Percentiles rank a stretch among this genome's conserved stretches.
These are phyloP conservation scores for Xerocomus spinulosus DNA, from an alignment of 768 basidiomycete genomes.

Conservation along the genomic window DNA sequence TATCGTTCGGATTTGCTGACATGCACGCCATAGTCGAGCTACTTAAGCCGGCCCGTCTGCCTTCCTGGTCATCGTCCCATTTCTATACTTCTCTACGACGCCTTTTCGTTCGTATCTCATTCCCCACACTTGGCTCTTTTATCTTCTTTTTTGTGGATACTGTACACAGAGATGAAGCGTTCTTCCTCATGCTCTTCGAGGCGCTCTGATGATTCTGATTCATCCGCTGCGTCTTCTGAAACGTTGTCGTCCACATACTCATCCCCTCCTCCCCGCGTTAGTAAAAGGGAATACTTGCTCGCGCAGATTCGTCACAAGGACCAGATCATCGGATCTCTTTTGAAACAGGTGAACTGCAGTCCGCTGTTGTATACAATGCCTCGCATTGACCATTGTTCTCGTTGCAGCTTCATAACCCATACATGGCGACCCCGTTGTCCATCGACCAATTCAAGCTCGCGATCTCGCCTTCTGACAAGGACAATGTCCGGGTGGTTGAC, in stretches of 20 bases:
- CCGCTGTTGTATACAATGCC: background rate
- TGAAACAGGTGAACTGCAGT: slow-evolving; percentile 60
- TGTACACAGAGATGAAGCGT: slow-evolving; percentile 11
- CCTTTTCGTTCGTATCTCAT: background rate
- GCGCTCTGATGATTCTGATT: slow-evolving; percentile 25
- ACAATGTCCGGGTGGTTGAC: slow-evolving; percentile 62
- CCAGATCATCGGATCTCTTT: slow-evolving; percentile 75
- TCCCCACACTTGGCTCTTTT: background rate
- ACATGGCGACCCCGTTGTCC: slow-evolving; percentile 71
- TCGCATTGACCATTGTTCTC: background rate
- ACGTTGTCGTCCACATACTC: slow-evolving; percentile 34
- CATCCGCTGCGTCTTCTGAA: slow-evolving; percentile 32
- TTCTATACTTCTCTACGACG: background rate
- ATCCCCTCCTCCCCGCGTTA: slow-evolving; percentile 34
- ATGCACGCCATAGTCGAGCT: slow-evolving; percentile 7
- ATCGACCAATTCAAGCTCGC: slow-evolving; percentile 78
- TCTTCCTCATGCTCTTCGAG: slow-evolving; percentile 17
- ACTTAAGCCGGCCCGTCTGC: slow-evolving; percentile 16
- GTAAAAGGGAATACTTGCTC: slow-evolving; percentile 82
- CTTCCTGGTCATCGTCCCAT: background rate
- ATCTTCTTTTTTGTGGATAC: background rate
- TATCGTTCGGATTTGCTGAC: background rate
- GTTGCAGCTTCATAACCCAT: slow-evolving; percentile 62
- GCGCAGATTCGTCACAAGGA: slow-evolving; percentile 88
- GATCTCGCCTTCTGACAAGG: slow-evolving; percentile 68